Percentiles rank a stretch among this genome's conserved stretches.
Conservation (phyloP, 192 early-diverging fungal genomes). For the Mortierella claussenii region DNA sequence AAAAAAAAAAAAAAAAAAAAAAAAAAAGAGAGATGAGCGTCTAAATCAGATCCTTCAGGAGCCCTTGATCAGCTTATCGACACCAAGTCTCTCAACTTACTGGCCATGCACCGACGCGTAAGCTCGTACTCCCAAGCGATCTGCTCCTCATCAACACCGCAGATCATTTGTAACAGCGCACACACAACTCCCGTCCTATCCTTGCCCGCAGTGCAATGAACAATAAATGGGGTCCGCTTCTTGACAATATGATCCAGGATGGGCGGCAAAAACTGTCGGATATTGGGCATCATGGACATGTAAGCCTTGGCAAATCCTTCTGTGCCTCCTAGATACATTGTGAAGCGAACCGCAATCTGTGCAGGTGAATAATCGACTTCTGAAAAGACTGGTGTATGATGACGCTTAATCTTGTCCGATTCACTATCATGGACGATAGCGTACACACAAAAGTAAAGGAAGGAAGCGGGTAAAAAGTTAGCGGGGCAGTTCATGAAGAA, state of each 20-base stretch:
- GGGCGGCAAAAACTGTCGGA: constrained; percentile 46
- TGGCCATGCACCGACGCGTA: constrained; percentile 53
- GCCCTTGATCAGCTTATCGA: no score
- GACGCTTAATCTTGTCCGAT: constrained; percentile 48
- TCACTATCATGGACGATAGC: no score
- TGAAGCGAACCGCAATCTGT: constrained; percentile 63
- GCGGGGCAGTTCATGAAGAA: neutral
- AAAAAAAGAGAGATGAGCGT: neutral
- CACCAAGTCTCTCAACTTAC: no score
- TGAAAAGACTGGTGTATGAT: constrained; percentile 61
- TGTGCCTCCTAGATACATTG: constrained; percentile 64
- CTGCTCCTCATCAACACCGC: constrained; percentile 73
- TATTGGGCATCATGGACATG: constrained; percentile 58
- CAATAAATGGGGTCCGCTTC: constrained; percentile 61
- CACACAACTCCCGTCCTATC: constrained; percentile 72
- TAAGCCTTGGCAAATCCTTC: constrained; percentile 64
- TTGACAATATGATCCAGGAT: constrained; percentile 61
- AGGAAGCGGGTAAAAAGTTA: neutral
- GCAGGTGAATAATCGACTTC: constrained; percentile 67
- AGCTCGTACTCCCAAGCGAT: constrained; percentile 74
- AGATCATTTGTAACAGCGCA: constrained; percentile 67
- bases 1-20: neutral
- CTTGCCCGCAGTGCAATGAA: constrained; percentile 80
- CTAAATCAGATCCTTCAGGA: neutral
- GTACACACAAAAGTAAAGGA: neutral